Evolutionary conservation across 805 yeast genomes (phyloP), one percentile per base, ranked within the genome.

Genomic region (Sugiyamaella floridensis): DNA sequence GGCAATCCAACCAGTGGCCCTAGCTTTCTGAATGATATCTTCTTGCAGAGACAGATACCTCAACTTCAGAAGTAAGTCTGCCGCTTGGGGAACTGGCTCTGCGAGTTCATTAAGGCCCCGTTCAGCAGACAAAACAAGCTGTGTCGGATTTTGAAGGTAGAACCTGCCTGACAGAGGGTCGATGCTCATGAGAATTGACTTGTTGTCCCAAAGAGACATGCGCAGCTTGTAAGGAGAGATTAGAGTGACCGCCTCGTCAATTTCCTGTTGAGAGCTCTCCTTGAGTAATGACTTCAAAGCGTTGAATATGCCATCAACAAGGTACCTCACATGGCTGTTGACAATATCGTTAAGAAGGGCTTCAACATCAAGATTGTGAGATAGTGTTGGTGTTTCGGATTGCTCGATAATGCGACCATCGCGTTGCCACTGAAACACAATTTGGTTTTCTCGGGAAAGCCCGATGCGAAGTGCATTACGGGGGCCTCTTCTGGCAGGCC

Each of bases 1-100:
- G n/a, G 73, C 70, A 5, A 79, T 74, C 93, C 93, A 86, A 28
- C 83, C 86, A 0, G 83, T 77, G 0, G 87, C 83, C 40, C 74
- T 71, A 51, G 87, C 75, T 55, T 82, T 74, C 8, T 79, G 75
- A 11, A 78, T 68, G 28, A 83, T 70, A 53, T 82, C 85, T 44
- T 73, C 70, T 52, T 72, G 71, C 50, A 75, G 73, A 2, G 76
- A 73, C 37, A 78, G 76, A 29, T 80, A 65, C 45, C 82, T 71
- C 47, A 84, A 67, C 40, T 71, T 74, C 29, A 77, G 65, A 40
- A 84, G 56, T 37, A 69, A 65, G 2, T 63, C 55, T 7, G 69
- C 55, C 1, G 58, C 59, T 19, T 60, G 57, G 11, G 44, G 45
- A 0, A 54, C 53, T 20, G 54, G 46, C 22, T 60, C 61, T 1